Evolutionary conservation across 495 filamentous ascomycete genomes (phyloP).

Genomic region (Glonium stellatum): DNA sequence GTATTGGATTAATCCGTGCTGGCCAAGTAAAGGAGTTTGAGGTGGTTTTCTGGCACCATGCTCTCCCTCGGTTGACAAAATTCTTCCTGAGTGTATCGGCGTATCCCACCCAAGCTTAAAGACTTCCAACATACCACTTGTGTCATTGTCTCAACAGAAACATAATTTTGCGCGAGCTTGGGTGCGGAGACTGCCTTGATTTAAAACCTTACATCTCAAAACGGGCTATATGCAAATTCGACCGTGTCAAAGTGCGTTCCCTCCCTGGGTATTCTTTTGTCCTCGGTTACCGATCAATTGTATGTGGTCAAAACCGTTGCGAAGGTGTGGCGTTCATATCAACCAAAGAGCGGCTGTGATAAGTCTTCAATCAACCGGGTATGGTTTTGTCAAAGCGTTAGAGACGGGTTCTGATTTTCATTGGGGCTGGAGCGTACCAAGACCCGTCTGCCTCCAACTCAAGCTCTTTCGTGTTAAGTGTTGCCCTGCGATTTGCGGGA

Average conservation of each 20-base stretch:
- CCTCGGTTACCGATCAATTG: neutral
- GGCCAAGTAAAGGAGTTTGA: neutral
- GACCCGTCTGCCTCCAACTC: neutral
- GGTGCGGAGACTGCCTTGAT: too few relatives aligned
- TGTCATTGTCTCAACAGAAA: neutral
- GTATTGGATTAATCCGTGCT: too few relatives aligned
- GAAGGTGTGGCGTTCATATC: neutral
- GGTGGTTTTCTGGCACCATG: neutral
- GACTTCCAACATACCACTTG: neutral
- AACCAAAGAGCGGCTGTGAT: neutral
- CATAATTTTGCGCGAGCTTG: too few relatives aligned
- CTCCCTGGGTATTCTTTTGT: neutral
- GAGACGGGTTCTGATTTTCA: neutral
- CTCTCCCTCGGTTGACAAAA: neutral
- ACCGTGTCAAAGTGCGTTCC: neutral
- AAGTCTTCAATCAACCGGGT: neutral
- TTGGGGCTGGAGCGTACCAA: neutral
- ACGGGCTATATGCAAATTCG: neutral
- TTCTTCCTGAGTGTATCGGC: neutral
- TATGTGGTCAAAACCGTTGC: neutral
- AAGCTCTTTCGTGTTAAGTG: neutral
- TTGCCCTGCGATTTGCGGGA: neutral
- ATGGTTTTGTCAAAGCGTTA: neutral
- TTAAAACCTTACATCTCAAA: too few relatives aligned
- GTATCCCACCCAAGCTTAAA: neutral